phyloP scores from a whole-genome alignment of 306 rosid species.

The Malus asiatica region DNA sequence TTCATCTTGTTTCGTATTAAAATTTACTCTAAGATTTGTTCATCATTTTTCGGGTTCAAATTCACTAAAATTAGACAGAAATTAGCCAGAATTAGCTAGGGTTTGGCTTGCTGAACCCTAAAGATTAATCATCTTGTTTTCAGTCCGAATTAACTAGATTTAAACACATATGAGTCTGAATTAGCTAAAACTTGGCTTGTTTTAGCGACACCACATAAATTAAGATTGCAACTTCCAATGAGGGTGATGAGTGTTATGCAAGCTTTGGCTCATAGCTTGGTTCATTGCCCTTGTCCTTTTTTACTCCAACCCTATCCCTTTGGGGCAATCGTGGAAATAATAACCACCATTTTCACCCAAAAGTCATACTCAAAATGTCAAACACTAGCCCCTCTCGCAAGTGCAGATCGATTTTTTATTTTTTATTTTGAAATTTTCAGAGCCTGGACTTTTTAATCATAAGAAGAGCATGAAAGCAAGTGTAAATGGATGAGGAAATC shows the following conservation, averaged over 20 bases:
- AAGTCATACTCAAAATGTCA: conserved; percentile 38
- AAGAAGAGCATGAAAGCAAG: conserved; percentile 9
- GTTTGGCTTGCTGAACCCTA: too few species aligned
- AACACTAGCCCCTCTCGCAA: conserved; percentile 4
- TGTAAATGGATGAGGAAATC: conserved; percentile 46
- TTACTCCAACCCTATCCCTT: conserved; percentile 1
- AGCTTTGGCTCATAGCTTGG: conserved; percentile 12
- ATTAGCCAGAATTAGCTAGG: too few species aligned
- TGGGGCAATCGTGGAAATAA: neutral
- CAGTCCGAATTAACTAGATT: neutral
- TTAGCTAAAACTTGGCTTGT: too few species aligned
- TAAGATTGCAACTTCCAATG: neutral
- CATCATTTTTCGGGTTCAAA: too few species aligned
- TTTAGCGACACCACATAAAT: neutral
- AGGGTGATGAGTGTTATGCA: neutral
- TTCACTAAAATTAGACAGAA: too few species aligned
- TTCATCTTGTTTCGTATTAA: neutral
- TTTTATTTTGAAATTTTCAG: conserved; percentile 24
- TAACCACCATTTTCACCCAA: neutral
- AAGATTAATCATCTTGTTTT: too few species aligned
- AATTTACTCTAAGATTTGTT: too few species aligned
- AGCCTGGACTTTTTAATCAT: conserved; percentile 16
- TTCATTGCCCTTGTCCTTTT: conserved; percentile 11
- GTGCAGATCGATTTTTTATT: conserved; percentile 1
- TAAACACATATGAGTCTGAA: neutral